Base-by-base conservation (phyloP, 257 asterid species). In the Jacaranda mimosifolia region DNA sequence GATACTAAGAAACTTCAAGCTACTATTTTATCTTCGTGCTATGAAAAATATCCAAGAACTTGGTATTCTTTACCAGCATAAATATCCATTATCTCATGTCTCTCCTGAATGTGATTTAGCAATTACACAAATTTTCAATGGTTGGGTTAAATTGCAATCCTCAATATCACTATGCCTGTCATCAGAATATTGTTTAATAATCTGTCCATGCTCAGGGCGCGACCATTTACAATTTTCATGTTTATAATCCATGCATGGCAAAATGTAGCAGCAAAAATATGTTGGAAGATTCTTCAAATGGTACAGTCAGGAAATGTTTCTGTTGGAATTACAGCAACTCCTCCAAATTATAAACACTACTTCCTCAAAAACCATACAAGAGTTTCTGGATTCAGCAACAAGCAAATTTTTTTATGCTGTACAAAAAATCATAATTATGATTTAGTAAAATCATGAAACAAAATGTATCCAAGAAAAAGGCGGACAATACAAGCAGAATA, bases 91-190 rank as follows among this genome's bases (percentile, higher is more conserved):
- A 35, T 7, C 35, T 51, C 3, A 7, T 43, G 35, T 6, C 18
- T 9, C 46, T 32, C 6, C 43, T 35, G 35, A 32, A 53, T 51
- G 19, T 46, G n/a, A 17, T 6, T 65, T 8, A 1, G 26, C 45
- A 17, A 1, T 58, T 12, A 4, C 15, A 13, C 52, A 26, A 7
- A 19, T 38, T 3, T 26, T 56, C 5, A 18, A 21, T 9, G 19
- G 42, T 66, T 21, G 49, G 43, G 32, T 49, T 59, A 10, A 39
- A 49, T 36, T 59, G 73, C 36, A 49, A 58, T 39, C 57, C 5
- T 60, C 32, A 26, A 72, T 70, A 72, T 65, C 56, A 56, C 78
- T 72, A 5, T 72, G 69, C 45, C 63, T 1, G 65, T 79, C 82
- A 62, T 52, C 49, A 36, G 56, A 40, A 6, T 15, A 39, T 40